Evolutionary conservation across 1,284 basidiomycete genomes (phyloP).

Genomic region (Cystobasidium slooffiae): DNA sequence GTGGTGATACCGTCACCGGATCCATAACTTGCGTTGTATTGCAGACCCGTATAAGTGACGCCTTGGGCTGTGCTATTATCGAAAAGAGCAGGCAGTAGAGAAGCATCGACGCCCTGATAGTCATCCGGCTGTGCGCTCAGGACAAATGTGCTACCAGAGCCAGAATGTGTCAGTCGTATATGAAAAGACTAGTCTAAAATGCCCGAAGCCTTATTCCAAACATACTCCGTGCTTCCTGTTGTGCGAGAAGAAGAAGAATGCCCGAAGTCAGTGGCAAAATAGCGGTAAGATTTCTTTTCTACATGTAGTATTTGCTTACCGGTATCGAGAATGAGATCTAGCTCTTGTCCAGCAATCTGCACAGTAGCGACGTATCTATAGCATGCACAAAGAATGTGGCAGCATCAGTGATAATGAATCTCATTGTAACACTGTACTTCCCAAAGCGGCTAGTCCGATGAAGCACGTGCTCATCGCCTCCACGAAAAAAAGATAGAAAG

Average conservation of each 20-base stretch:
- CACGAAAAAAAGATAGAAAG: not conserved
- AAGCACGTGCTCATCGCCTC: not conserved
- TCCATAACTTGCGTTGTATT: constrained; percentile 38
- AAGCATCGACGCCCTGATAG: not conserved
- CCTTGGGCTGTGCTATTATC: constrained; percentile 28
- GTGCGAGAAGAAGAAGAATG: not conserved
- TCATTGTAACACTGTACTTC: too few relatives aligned
- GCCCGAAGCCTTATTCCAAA: not conserved
- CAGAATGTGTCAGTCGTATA: not conserved
- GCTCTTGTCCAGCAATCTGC: constrained; percentile 19
- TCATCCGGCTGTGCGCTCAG: constrained; percentile 20
- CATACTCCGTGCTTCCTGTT: constrained; percentile 23
- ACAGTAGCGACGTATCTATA: constrained; percentile 16
- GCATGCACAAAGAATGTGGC: not conserved
- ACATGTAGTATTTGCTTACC: not conserved
- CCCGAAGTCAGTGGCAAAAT: constrained; percentile 3
- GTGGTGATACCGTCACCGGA: constrained; percentile 32
- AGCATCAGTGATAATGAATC: too few relatives aligned
- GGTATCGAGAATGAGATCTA: constrained; percentile 27
- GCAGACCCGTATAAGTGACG: constrained; percentile 13
- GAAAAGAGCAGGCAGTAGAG: constrained; percentile 27
- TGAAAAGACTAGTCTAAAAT: not conserved
- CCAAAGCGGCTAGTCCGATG: too few relatives aligned
- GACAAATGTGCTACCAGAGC: constrained; percentile 24
- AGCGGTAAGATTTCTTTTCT: not conserved